Conservation (phyloP, 2,329 filamentous ascomycete genomes). For the Epichloe gansuensis region DNA sequence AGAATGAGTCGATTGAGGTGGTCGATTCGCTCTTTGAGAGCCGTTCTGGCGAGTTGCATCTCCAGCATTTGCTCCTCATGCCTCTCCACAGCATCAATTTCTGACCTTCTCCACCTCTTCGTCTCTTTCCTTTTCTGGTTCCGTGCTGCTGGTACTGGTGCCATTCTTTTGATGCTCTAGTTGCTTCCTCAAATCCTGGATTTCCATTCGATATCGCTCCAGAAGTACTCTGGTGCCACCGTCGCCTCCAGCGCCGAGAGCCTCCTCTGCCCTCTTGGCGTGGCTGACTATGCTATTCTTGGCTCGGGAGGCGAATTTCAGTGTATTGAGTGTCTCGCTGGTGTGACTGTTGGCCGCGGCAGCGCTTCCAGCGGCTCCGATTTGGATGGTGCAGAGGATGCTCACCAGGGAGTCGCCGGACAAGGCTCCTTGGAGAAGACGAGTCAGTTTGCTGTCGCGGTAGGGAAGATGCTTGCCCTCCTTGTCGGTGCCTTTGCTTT, state of each 20-base stretch:
- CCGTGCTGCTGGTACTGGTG: constrained; percentile 47
- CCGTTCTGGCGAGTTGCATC: constrained; percentile 93
- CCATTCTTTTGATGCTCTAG: constrained; percentile 70
- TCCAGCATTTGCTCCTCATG: constrained; percentile 97
- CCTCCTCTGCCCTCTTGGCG: constrained; percentile 88
- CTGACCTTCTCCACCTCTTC: constrained; percentile 60
- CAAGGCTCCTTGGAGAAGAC: constrained; percentile 79
- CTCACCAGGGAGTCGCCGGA: constrained; percentile 92
- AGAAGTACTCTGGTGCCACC: constrained; percentile 75
- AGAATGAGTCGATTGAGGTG: constrained; percentile 91
- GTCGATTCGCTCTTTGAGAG: constrained; percentile 92
- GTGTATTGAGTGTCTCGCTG: constrained; percentile 81
- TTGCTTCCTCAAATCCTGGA: constrained; percentile 65
- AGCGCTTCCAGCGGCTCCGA: constrained; percentile 61
- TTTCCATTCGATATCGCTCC: constrained; percentile 89
- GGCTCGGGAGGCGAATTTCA: constrained; percentile 91
- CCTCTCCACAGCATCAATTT: constrained; percentile 69
- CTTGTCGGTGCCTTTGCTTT: constrained; percentile 58
- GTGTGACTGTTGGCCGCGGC: constrained; percentile 64
- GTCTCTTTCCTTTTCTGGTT: constrained; percentile 42
- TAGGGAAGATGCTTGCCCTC: constrained; percentile 91
- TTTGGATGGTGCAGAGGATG: constrained; percentile 92
- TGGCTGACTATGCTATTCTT: constrained; percentile 98
- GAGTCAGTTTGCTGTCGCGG: constrained; percentile 91
- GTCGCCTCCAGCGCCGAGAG: constrained; percentile 66